Evolutionary conservation across 1,139 yeast species (phyloP).

Genomic region (Meyerozyma sp.): DNA sequence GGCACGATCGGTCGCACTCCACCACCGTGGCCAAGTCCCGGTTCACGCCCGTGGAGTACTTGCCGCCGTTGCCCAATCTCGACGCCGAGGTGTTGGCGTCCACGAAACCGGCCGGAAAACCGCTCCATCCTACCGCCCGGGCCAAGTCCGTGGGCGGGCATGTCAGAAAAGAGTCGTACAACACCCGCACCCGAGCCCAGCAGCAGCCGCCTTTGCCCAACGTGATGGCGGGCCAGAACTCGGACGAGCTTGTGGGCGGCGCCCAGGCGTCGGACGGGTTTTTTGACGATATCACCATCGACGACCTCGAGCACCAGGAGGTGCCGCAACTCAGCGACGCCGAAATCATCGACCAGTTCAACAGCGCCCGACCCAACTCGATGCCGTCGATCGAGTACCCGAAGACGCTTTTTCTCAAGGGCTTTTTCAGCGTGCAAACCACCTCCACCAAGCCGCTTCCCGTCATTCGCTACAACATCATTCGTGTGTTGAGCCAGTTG

Average conservation of each 20-base stretch:
- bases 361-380: constrained; percentile 64
- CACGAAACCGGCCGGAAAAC: neutral
- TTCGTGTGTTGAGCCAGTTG: constrained; percentile 67
- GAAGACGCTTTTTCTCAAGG: constrained; percentile 85
- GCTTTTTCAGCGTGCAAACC: constrained; percentile 92
- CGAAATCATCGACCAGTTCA: constrained; percentile 61
- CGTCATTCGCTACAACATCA: constrained; percentile 79
- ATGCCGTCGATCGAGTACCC: constrained; percentile 96
- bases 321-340: constrained; percentile 51
- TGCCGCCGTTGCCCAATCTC: constrained; percentile 46
- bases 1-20: constrained; percentile 10
- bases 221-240: constrained; percentile 34
- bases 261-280: constrained; percentile 43
- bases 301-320: constrained; percentile 29
- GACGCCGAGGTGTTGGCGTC: constrained; percentile 13
- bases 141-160: constrained; percentile 85
- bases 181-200: constrained; percentile 21
- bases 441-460: constrained; percentile 92
- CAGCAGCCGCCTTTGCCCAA: constrained; percentile 52
- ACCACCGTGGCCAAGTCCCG: constrained; percentile 25
- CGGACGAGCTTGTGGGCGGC: constrained; percentile 31
- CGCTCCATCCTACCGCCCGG: constrained; percentile 75
- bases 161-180: constrained; percentile 56
- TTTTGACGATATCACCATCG: constrained; percentile 64
- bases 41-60: constrained; percentile 41